These are phyloP conservation scores for Cystobasidium pallidum DNA, from an alignment of 1,284 basidiomycete species.

Conservation along the genomic window DNA sequence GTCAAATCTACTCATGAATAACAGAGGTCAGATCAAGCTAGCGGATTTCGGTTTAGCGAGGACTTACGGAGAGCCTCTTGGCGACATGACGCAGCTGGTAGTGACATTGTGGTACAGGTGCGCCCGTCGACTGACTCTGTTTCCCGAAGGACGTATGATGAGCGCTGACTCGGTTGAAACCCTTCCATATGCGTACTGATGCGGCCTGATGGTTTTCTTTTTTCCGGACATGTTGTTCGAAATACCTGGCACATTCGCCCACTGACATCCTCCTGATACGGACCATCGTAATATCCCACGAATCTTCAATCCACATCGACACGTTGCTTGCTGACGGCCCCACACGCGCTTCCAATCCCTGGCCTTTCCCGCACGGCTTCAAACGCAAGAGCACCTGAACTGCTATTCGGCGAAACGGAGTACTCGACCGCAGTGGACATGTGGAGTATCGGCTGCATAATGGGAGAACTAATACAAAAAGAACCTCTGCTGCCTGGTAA, in stretches of 20 bases:
- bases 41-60: conserved; percentile 97
- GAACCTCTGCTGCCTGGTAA: conserved; percentile 96
- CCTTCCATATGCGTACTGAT: conserved; percentile 3
- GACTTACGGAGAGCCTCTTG: conserved; percentile 91
- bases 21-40: conserved; percentile 95
- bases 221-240: conserved; percentile 25
- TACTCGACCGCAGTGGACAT: conserved; percentile 97
- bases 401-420: conserved; percentile 85
- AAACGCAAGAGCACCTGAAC: conserved; percentile 80
- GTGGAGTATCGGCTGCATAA: conserved; percentile 99
- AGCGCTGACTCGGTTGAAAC: conserved; percentile 39
- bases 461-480: conserved; percentile 90
- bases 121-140: conserved; percentile 54
- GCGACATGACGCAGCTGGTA: conserved; percentile 94
- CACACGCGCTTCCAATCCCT: neutral
- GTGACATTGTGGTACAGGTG: conserved; percentile 99
- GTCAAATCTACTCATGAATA: conserved; percentile 97
- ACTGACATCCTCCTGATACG: no score
- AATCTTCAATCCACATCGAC: no score
- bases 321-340: no score
- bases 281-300: no score
- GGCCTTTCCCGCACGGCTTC: neutral
- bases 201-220: neutral
- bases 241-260: no score
- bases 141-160: conserved; percentile 2